A percentile compares a stretch with the other conserved stretches of the same genome.
phyloP scores from a whole-genome alignment of 768 basidiomycete genomes.

The Naganishia onofrii region DNA sequence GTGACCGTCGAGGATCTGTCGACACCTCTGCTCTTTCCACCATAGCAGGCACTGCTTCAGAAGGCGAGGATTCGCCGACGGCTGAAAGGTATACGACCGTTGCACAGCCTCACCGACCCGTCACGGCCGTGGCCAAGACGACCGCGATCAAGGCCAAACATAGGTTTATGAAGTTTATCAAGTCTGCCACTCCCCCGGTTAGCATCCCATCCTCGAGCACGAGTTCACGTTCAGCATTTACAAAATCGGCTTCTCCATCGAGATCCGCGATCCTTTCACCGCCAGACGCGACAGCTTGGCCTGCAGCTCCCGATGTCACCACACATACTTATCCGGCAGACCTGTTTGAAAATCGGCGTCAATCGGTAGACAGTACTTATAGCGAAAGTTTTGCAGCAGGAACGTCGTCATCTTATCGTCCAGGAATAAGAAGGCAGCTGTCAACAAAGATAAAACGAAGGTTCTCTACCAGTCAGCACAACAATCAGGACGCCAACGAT shows the following conservation, averaged over 20 bases:
- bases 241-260: conserved; percentile 18
- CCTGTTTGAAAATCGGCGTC: conserved; percentile 5
- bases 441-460: conserved; percentile 27
- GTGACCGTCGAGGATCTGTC: conserved; percentile 35
- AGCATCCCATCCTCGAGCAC: conserved; percentile 6
- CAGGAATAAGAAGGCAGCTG: conserved; percentile 20
- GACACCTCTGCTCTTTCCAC: conserved; percentile 35
- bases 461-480: conserved; percentile 19
- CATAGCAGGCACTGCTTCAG: conserved; percentile 37
- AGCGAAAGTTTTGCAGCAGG: conserved; percentile 29
- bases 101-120: conserved; percentile 29
- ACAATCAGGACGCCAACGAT: conserved; percentile 6
- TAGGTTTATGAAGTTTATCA: conserved; percentile 43
- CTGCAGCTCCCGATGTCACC: conserved; percentile 2
- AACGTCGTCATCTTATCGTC: conserved; percentile 13
- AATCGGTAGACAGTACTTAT: conserved; percentile 25
- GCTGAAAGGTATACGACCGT: conserved; percentile 25
- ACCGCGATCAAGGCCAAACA: conserved; percentile 47
- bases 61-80: conserved; percentile 34
- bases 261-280: conserved; percentile 8
- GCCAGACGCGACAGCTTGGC: not conserved
- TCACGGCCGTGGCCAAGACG: conserved; percentile 40
- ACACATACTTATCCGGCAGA: conserved; percentile 17
- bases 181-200: conserved; percentile 21
- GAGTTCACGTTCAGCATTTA: conserved; percentile 6